Evolutionary conservation across 805 yeast genomes (phyloP), one percentile per base, ranked within the genome.

Genomic region (Myxozyma mucilagina): DNA sequence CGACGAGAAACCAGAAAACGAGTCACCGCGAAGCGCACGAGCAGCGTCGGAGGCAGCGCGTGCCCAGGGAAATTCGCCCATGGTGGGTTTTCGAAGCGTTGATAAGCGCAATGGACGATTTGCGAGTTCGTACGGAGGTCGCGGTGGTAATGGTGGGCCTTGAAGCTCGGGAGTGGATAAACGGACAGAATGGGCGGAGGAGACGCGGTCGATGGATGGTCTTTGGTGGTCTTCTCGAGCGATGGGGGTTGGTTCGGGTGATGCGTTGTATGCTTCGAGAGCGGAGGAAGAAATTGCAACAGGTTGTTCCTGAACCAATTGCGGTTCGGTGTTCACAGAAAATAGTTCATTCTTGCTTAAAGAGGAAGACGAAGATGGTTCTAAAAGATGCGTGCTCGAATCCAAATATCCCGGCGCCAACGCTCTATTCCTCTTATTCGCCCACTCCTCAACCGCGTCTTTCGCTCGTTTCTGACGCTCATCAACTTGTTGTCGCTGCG

Each of bases 351-450:
- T 24, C 29, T 24, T 24, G 4, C 29, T 2, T 4, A 24, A 24
- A 24, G 29, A 24, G 4, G 47, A 42, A 13, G 35, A 20, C 24
- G 36, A 47, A 16, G n/a, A 34, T 7, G 74, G 74, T 53, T 67
- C 68, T 9, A 74, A 69, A 34, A 74, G 45, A 13, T 67, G 67
- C 35, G 67, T 61, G 1, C 59, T 42, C 3, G 72, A 53, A 42
- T 74, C 80, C 43, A 74, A 69, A 56, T 79, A 79, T 0, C 82
- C 82, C 3, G 82, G 82, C 0, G 81, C 80, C 14, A 78, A 54
- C 35, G 60, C 48, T 34, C 57, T 58, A 10, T 58, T 59, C 31
- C 69, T 66, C 1, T 61, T 57, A 11, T 68, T 64, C 32, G 68
- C 67, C 82, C 82, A 79, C 5, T 66, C 45, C n/a, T 68, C 53